A percentile compares a stretch with the other conserved stretches of the same genome.
Evolutionary conservation across 2,329 filamentous ascomycete genomes (phyloP).

Genomic region (Botryotinia globosa): DNA sequence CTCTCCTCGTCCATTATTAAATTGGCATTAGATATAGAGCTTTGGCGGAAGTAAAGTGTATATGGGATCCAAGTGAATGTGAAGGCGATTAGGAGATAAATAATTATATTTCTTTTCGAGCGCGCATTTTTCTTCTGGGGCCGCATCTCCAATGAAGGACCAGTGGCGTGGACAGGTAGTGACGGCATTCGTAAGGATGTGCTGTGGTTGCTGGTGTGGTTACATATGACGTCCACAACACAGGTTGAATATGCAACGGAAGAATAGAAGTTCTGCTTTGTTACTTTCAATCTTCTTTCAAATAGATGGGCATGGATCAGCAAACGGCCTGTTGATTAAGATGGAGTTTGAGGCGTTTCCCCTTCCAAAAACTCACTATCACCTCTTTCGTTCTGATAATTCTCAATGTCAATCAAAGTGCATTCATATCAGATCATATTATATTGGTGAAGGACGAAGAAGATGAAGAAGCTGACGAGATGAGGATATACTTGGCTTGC

Average conservation of each 20-base stretch:
- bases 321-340: neutral
- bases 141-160: neutral
- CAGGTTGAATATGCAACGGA: neutral
- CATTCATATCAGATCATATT: neutral
- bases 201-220: conserved; percentile 1
- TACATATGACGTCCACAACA: conserved; percentile 13
- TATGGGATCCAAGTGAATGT: conserved; percentile 16
- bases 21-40: neutral
- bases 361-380: neutral
- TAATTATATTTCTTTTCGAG: conserved; percentile 10
- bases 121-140: neutral
- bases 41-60: neutral
- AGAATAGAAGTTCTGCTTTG: neutral
- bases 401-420: neutral
- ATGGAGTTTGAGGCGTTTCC: neutral
- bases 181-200: conserved; percentile 7
- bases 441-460: neutral
- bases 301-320: conserved; percentile 11
- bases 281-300: neutral
- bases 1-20: neutral
- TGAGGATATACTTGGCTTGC: conserved; percentile 10
- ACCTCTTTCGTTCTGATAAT: neutral
- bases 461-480: neutral
- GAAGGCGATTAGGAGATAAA: conserved; percentile 15
- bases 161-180: neutral